These are phyloP conservation scores for Saturnispora diversa DNA, from an alignment of 805 yeast genomes.

Conservation along the genomic window DNA sequence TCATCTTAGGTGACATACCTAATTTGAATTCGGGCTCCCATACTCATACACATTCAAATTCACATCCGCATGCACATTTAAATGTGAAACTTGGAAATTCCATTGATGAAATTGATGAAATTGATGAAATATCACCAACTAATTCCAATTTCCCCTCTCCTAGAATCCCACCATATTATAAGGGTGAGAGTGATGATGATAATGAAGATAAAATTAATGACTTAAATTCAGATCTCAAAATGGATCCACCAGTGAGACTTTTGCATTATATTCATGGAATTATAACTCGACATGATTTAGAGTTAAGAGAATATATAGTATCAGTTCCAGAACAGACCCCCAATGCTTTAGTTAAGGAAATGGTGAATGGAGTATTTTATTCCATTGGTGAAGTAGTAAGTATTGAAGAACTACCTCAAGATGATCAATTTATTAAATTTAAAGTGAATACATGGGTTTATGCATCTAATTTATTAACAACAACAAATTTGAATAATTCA, in stretches of 20 bases:
- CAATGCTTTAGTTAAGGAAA: neutral
- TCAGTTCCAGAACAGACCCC: slow-evolving; percentile 9
- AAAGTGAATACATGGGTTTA: slow-evolving; percentile 6
- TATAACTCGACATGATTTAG: slow-evolving; percentile 13
- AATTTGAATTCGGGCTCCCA: no score
- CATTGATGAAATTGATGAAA: neutral
- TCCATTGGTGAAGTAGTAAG: slow-evolving; percentile 10
- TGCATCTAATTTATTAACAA: slow-evolving; percentile 1
- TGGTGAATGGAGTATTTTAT: slow-evolving; percentile 10
- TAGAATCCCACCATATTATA: slow-evolving; percentile 5
- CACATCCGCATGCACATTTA: no score
- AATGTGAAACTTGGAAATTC: neutral
- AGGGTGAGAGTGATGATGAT: neutral
- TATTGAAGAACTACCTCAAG: neutral
- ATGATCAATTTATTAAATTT: slow-evolving; percentile 2
- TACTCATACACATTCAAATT: neutral
- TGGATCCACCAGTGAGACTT: slow-evolving; percentile 8
- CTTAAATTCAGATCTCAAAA: neutral
- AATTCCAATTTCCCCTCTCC: slow-evolving; percentile 15
- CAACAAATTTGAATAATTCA: slow-evolving; percentile 1
- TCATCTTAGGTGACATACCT: no score
- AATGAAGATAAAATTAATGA: neutral
- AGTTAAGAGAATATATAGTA: slow-evolving; percentile 9
- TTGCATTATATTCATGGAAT: slow-evolving; percentile 15
- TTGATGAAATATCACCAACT: slow-evolving; percentile 3